These are phyloP conservation scores for Suillus luteus DNA, from an alignment of 768 basidiomycete species.

Conservation along the genomic window DNA sequence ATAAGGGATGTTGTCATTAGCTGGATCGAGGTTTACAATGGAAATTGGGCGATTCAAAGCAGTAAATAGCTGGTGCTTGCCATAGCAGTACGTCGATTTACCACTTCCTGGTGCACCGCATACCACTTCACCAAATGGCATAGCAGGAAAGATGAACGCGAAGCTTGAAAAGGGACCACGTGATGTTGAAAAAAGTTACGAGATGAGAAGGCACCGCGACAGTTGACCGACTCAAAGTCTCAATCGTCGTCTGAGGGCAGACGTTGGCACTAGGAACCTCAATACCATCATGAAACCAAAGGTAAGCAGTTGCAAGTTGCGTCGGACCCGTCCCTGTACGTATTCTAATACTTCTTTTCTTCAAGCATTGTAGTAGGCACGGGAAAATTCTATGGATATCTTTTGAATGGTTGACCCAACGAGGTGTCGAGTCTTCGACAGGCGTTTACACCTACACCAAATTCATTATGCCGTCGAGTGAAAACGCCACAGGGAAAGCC, in stretches of 20 bases:
- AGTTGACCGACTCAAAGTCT: too few relatives aligned
- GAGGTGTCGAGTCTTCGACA: not conserved
- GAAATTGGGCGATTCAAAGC: conserved; percentile 86
- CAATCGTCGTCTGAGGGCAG: too few relatives aligned
- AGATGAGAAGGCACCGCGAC: too few relatives aligned
- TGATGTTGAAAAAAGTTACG: too few relatives aligned
- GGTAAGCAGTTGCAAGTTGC: too few relatives aligned
- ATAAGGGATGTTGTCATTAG: conserved; percentile 87
- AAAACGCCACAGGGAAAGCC: not conserved
- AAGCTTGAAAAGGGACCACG: too few relatives aligned
- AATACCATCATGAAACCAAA: too few relatives aligned
- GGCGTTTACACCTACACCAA: not conserved
- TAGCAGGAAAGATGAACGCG: conserved; percentile 27
- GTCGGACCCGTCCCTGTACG: not conserved
- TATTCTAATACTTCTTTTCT: not conserved
- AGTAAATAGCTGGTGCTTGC: conserved; percentile 85
- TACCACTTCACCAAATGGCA: conserved; percentile 90
- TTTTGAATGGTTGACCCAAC: not conserved
- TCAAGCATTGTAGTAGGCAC: not conserved
- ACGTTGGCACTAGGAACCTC: too few relatives aligned
- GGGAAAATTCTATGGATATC: not conserved
- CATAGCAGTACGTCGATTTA: conserved; percentile 87
- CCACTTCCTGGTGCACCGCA: conserved; percentile 86
- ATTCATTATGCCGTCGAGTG: not conserved
- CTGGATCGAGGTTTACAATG: conserved; percentile 95